Percentiles rank a stretch among this genome's conserved stretches.
Conservation (phyloP, 164 flowering plant genomes). For the Warburgia ugandensis region DNA sequence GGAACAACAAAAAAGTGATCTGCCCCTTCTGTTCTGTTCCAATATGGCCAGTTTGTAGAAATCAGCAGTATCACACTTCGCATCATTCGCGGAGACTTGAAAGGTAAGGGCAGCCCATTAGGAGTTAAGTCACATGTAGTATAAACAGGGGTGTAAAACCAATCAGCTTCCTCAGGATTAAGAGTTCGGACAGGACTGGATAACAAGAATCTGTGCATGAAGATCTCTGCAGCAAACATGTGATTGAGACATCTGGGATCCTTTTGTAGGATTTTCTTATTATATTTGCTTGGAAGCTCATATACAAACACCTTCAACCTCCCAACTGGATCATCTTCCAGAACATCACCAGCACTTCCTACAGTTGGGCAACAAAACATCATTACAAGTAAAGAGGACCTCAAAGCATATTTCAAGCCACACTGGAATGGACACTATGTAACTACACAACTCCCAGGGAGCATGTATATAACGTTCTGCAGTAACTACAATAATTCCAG, state of each 20-base stretch:
- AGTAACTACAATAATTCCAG: too few species aligned
- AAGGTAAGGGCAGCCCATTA: slow-evolving; percentile 90
- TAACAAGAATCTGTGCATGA: slow-evolving; percentile 86
- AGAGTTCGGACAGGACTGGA: slow-evolving; percentile 89
- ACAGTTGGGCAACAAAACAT: slow-evolving; percentile 11
- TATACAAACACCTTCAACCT: slow-evolving; percentile 92
- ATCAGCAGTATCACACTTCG: slow-evolving; percentile 93
- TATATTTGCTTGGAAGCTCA: slow-evolving; percentile 96
- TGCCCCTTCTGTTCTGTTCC: slow-evolving; percentile 94
- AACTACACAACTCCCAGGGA: too few species aligned
- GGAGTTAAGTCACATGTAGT: slow-evolving; percentile 91
- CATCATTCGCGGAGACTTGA: slow-evolving; percentile 97
- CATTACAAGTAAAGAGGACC: too few species aligned
- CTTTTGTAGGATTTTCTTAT: slow-evolving; percentile 81
- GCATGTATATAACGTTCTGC: too few species aligned
- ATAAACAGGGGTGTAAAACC: slow-evolving; percentile 96
- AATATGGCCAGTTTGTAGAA: slow-evolving; percentile 91
- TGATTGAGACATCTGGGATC: slow-evolving; percentile 90
- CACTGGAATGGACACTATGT: too few species aligned
- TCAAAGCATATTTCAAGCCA: too few species aligned
- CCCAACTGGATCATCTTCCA: slow-evolving; percentile 97
- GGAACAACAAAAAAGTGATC: slow-evolving; percentile 92
- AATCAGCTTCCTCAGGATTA: slow-evolving; percentile 94
- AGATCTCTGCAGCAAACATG: slow-evolving; percentile 98
- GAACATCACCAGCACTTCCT: slow-evolving; percentile 99